These are phyloP conservation scores for Diatrype stigma DNA, from an alignment of 2,329 filamentous ascomycete genomes.

Conservation along the genomic window DNA sequence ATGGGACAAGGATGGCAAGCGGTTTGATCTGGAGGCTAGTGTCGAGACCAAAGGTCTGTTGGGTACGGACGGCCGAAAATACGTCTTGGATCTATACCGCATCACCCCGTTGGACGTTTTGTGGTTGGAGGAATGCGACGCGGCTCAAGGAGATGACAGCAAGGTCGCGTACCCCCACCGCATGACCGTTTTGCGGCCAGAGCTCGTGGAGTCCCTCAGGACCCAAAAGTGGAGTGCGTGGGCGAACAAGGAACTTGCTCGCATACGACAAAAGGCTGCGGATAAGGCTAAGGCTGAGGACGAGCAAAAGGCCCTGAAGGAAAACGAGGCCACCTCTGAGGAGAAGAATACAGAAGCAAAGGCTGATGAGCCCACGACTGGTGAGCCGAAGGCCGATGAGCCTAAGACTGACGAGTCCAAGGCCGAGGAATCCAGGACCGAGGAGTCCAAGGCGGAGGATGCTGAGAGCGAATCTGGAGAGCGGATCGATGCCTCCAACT, in stretches of 20 bases:
- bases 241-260: conserved; percentile 73
- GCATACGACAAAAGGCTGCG: conserved; percentile 35
- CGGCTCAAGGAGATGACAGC: conserved; percentile 38
- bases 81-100: conserved; percentile 94
- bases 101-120: conserved; percentile 86
- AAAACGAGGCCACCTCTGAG: conserved; percentile 16
- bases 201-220: conserved; percentile 83
- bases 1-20: conserved; percentile 93
- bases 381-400: conserved; percentile 5
- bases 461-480: conserved; percentile 47
- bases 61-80: conserved; percentile 93
- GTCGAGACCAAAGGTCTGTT: conserved; percentile 98
- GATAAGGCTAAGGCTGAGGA: conserved; percentile 32
- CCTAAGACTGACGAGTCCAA: conserved; percentile 6
- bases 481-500: conserved; percentile 80
- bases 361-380: neutral
- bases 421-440: conserved; percentile 26
- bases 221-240: conserved; percentile 85
- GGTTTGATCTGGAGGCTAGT: conserved; percentile 88
- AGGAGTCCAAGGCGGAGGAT: conserved; percentile 31
- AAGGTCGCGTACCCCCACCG: conserved; percentile 76
- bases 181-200: conserved; percentile 89
- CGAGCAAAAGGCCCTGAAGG: conserved; percentile 26
- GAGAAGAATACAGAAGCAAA: conserved; percentile 22
- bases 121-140: conserved; percentile 77